Evolutionary conservation across 257 asterid genomes (phyloP).

Genomic region (Nicotiana knightiana): DNA sequence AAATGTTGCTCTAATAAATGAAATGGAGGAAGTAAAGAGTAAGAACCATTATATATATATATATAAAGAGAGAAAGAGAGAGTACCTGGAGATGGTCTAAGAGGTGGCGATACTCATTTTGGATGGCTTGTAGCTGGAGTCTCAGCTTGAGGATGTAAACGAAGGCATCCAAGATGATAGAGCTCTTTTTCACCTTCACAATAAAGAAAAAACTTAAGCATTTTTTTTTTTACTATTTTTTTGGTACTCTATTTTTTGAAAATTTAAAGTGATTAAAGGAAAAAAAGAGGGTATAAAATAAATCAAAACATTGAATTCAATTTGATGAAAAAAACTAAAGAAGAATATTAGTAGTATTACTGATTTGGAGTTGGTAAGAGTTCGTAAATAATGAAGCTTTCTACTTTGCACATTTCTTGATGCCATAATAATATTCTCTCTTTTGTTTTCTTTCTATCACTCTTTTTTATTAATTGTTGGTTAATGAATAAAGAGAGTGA

Average conservation of each 20-base stretch:
- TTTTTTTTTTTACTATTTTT: neutral
- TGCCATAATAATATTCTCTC: slow-evolving; percentile 26
- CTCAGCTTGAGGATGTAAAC: slow-evolving; percentile 54
- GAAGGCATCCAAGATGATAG: slow-evolving; percentile 55
- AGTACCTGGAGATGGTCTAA: slow-evolving; percentile 45
- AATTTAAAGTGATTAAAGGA: neutral
- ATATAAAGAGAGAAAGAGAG: slow-evolving; percentile 10
- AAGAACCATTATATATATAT: neutral
- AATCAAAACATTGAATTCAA: too few relatives aligned
- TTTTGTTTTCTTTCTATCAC: slow-evolving; percentile 2
- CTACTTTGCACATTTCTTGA: slow-evolving; percentile 31
- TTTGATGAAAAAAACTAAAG: too few relatives aligned
- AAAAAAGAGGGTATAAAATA: too few relatives aligned
- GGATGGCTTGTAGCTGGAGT: slow-evolving; percentile 64
- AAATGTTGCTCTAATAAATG: neutral
- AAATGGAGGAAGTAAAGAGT: neutral
- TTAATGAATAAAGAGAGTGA: slow-evolving; percentile 2
- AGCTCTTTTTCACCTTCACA: slow-evolving; percentile 51
- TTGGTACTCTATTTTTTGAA: neutral
- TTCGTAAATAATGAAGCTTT: too few relatives aligned
- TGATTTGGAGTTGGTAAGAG: too few relatives aligned
- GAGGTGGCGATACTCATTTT: slow-evolving; percentile 46
- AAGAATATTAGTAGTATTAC: too few relatives aligned
- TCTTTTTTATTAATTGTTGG: neutral
- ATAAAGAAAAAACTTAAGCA: neutral